Conservation (phyloP, 1,284 basidiomycete genomes). For the Ceratobasidium sp. region DNA sequence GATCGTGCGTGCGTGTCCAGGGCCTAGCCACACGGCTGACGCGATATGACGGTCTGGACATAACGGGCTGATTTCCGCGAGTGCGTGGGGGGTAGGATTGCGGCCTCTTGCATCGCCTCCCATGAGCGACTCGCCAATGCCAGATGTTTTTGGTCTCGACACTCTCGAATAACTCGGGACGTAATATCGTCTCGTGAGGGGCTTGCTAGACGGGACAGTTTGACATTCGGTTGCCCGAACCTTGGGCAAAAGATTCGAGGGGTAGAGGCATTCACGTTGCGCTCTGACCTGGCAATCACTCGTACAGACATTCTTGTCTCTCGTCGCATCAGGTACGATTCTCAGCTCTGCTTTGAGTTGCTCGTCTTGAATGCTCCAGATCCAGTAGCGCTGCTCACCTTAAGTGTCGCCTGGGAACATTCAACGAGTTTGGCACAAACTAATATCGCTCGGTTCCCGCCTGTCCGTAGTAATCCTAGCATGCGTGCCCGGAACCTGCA, state of each 20-base stretch:
- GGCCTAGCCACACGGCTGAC: constrained; percentile 5
- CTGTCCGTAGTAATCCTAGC: background rate
- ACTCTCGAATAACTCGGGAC: constrained; percentile 18
- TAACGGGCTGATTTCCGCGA: background rate
- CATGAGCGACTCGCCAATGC: background rate
- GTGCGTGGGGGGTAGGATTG: constrained; percentile 1
- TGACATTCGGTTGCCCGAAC: background rate
- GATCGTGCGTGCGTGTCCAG: constrained; percentile 4
- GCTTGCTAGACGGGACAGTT: constrained; percentile 25
- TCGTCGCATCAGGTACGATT: background rate
- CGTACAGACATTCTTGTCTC: background rate
- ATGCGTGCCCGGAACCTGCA: background rate
- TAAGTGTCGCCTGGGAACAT: background rate
- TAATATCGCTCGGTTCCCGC: background rate
- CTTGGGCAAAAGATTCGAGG: constrained; percentile 5
- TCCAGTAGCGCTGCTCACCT: background rate
- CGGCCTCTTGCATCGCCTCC: background rate
- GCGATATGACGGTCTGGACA: constrained; percentile 10
- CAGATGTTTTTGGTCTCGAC: background rate
- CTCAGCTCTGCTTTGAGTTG: background rate
- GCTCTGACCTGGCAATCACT: constrained; percentile 11
- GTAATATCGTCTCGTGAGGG: constrained; percentile 1
- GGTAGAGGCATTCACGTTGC: background rate
- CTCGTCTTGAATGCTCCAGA: background rate
- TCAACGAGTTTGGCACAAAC: background rate